Percentiles rank a stretch among this genome's conserved stretches.
Conservation (phyloP, 805 yeast species). For the Novakomyces olei region DNA sequence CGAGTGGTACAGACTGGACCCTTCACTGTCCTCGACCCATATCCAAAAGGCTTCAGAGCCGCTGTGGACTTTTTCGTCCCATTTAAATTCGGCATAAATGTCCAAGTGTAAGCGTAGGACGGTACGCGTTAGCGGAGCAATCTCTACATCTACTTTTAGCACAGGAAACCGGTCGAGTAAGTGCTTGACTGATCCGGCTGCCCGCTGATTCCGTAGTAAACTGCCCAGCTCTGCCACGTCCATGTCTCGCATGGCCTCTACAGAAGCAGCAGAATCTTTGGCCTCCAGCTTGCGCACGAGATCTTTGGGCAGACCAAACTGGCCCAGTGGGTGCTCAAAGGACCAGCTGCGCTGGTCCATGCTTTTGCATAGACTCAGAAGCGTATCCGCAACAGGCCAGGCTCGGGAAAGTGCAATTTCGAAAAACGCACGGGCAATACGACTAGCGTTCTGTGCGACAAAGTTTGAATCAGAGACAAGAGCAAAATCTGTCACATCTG, state of each 20-base stretch:
- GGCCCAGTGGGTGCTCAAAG: conserved; percentile 71
- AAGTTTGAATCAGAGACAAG: conserved; percentile 69
- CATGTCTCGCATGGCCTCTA: conserved; percentile 56
- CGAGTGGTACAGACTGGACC: conserved; percentile 50
- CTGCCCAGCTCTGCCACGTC: conserved; percentile 65
- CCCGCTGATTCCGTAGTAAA: conserved; percentile 54
- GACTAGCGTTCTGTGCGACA: conserved; percentile 85
- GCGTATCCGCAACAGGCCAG: conserved; percentile 57
- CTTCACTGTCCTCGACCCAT: conserved; percentile 67
- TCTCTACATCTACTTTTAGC: conserved; percentile 51
- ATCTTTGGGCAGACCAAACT: conserved; percentile 46
- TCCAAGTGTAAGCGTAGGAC: conserved; percentile 63
- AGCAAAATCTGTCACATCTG: conserved; percentile 54
- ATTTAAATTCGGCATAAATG: conserved; percentile 54
- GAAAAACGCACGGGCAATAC: conserved; percentile 81
- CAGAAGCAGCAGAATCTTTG: conserved; percentile 28
- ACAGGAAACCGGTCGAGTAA: conserved; percentile 54
- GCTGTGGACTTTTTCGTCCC: conserved; percentile 73
- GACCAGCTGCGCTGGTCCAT: conserved; percentile 73
- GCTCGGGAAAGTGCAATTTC: conserved; percentile 67
- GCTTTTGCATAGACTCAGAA: conserved; percentile 66
- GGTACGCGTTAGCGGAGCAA: conserved; percentile 68
- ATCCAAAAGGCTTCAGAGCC: conserved; percentile 78
- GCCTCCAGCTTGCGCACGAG: conserved; percentile 39
- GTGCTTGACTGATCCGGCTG: conserved; percentile 43